These are phyloP conservation scores for Trametes elegans DNA, from an alignment of 768 basidiomycete genomes.

Conservation along the genomic window DNA sequence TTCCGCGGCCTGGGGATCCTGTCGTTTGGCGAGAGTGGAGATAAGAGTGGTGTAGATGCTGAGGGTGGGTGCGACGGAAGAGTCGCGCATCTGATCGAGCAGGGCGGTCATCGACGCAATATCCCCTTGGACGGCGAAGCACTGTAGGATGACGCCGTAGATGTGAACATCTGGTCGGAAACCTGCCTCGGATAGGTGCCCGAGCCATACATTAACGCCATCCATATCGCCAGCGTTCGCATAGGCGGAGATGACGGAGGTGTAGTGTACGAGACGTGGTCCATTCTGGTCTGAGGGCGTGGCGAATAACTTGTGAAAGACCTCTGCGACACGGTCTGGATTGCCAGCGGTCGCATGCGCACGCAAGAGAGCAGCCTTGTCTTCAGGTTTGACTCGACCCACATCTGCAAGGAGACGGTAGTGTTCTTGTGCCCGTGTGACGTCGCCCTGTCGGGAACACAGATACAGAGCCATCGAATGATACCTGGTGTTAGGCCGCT, in stretches of 20 bases:
- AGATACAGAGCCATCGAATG: constrained; percentile 50
- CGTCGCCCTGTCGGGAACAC: constrained; percentile 51
- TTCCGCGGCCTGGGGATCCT: constrained; percentile 65
- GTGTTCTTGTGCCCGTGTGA: constrained; percentile 40
- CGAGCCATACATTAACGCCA: constrained; percentile 55
- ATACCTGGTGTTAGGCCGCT: constrained; percentile 19
- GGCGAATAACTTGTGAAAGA: constrained; percentile 58
- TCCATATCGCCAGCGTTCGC: constrained; percentile 44
- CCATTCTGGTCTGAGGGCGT: not conserved
- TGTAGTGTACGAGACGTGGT: constrained; percentile 48
- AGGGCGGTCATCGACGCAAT: constrained; percentile 47
- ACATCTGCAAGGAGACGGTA: constrained; percentile 37
- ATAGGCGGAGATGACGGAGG: constrained; percentile 54
- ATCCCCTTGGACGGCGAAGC: constrained; percentile 54
- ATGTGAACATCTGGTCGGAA: constrained; percentile 52
- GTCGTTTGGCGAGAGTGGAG: constrained; percentile 57
- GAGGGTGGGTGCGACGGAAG: constrained; percentile 44
- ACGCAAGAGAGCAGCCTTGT: constrained; percentile 51
- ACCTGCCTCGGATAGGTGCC: constrained; percentile 46
- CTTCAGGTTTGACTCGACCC: constrained; percentile 27
- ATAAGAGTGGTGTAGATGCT: constrained; percentile 68
- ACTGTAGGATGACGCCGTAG: constrained; percentile 59
- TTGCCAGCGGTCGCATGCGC: constrained; percentile 50
- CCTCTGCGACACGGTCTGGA: constrained; percentile 38
- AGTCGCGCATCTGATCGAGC: constrained; percentile 60